Evolutionary conservation across 345 rosid genomes (phyloP).

Genomic region (Excoecaria agallocha): DNA sequence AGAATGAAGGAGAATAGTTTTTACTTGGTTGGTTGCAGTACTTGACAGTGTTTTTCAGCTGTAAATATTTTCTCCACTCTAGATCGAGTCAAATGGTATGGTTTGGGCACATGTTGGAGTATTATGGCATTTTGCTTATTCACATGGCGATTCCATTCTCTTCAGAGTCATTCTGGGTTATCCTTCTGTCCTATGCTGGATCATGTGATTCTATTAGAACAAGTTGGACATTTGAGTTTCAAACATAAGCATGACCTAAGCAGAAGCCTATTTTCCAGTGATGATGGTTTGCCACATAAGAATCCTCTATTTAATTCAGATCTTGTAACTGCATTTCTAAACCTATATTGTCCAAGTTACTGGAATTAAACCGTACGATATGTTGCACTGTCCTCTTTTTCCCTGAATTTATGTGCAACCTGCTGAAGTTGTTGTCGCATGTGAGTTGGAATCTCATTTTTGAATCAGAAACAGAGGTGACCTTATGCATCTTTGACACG

Average conservation of each 20-base stretch:
- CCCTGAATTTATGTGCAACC: background rate
- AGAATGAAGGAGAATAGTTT: background rate
- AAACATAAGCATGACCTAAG: background rate
- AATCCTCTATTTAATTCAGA: background rate
- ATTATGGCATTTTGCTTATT: background rate
- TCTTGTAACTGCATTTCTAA: background rate
- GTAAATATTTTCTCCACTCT: background rate
- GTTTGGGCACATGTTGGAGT: background rate
- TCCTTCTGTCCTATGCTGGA: background rate
- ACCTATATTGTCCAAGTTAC: background rate
- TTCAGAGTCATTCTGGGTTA: background rate
- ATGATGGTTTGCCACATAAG: slow-evolving; percentile 1
- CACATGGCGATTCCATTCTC: background rate
- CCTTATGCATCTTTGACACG: background rate
- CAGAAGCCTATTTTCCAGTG: background rate
- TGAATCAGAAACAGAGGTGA: background rate
- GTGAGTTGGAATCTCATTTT: background rate
- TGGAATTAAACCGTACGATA: background rate
- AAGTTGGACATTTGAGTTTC: background rate
- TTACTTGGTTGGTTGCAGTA: background rate
- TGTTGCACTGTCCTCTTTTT: background rate
- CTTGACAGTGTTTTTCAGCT: slow-evolving; percentile 1
- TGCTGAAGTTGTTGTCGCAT: background rate
- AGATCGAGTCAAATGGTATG: background rate
- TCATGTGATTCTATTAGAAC: background rate